phyloP scores from a whole-genome alignment of 2,329 filamentous ascomycete species.

The Pseudocercospora fijiensis region DNA sequence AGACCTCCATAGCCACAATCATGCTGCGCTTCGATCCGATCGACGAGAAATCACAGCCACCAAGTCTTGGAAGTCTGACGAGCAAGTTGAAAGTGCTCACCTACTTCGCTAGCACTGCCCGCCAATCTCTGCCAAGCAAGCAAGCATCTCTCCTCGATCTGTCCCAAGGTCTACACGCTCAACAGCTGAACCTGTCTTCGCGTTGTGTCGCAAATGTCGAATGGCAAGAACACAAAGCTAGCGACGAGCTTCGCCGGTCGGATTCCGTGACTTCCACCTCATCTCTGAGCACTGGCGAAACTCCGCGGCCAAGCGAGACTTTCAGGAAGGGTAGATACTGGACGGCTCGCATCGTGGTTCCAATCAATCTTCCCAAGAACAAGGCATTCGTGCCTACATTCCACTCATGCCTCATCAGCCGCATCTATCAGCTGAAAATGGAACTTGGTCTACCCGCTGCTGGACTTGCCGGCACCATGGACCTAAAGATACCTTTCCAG shows the following conservation, averaged over 20 bases:
- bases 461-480: constrained; percentile 29
- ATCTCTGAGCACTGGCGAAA: constrained; percentile 31
- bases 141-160: constrained; percentile 46
- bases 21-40: constrained; percentile 61
- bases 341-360: constrained; percentile 62
- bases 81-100: constrained; percentile 60
- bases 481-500: constrained; percentile 33
- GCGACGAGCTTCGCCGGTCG: not conserved
- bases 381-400: constrained; percentile 68
- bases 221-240: not conserved
- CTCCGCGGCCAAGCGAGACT: constrained; percentile 39
- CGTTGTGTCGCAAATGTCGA: constrained; percentile 51
- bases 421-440: constrained; percentile 62
- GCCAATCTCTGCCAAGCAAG: constrained; percentile 51
- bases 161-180: constrained; percentile 54
- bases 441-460: constrained; percentile 56
- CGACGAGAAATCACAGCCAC: constrained; percentile 51
- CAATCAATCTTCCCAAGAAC: constrained; percentile 58
- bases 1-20: constrained; percentile 57
- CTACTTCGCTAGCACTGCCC: constrained; percentile 55
- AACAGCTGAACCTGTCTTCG: constrained; percentile 54
- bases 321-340: constrained; percentile 56
- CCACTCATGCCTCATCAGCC: constrained; percentile 65
- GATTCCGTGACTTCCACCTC: constrained; percentile 42
- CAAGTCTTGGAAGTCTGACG: constrained; percentile 52